phyloP scores from a whole-genome alignment of 169 alveolate genomes.

The Plasmodium coatneyi region DNA sequence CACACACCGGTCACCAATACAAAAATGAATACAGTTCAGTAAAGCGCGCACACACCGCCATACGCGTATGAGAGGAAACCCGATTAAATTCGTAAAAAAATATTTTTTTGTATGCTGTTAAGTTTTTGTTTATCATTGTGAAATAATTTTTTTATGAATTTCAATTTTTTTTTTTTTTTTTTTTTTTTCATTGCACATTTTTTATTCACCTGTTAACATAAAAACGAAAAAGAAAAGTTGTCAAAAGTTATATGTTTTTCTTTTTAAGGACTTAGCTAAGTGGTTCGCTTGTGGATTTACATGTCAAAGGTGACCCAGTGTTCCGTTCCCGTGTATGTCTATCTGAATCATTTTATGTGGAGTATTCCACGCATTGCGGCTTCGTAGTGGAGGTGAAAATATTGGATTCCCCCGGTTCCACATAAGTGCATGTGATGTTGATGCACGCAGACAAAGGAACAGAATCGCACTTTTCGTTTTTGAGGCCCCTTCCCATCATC shows the following conservation, averaged over 20 bases:
- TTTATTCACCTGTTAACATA: conserved; percentile 42
- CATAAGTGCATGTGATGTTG: neutral
- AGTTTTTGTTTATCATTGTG: conserved; percentile 74
- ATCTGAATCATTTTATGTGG: neutral
- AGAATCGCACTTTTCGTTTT: neutral
- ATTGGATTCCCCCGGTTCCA: neutral
- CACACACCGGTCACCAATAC: neutral
- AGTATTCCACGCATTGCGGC: neutral
- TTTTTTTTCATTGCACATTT: conserved; percentile 18
- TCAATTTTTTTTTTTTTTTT: conserved; percentile 45
- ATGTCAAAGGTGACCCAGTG: neutral
- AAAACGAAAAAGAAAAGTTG: conserved; percentile 44
- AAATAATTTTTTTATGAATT: conserved; percentile 59
- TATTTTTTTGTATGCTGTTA: conserved; percentile 71
- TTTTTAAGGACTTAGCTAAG: conserved; percentile 11
- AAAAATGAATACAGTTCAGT: neutral
- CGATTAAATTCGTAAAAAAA: neutral
- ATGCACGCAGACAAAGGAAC: neutral
- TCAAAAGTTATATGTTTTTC: conserved; percentile 36
- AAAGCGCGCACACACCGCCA: neutral
- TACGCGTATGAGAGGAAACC: conserved; percentile 1
- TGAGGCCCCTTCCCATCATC: neutral
- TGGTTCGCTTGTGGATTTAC: neutral
- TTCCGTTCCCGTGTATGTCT: neutral
- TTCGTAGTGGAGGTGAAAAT: neutral